Base-by-base conservation (phyloP, 2,329 filamentous ascomycete genomes). In the Nothopassalora personata region DNA sequence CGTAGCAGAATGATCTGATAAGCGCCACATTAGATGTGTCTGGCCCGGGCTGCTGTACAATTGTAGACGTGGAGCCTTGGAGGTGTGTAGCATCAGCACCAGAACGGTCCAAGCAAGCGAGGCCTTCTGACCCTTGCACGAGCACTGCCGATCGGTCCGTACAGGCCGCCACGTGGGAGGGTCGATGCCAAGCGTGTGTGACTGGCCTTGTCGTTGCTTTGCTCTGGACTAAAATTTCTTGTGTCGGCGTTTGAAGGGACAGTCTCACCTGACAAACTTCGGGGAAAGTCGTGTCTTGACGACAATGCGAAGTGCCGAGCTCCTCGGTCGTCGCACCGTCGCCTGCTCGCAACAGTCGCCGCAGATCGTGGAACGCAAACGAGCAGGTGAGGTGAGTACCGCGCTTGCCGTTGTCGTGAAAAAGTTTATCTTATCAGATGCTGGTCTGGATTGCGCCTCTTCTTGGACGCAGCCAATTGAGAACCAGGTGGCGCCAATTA, bases 1-100 rank as follows among this genome's bases (percentile, higher is more conserved):
- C 28, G 45, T 33, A 23, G 54, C 54, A 50, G 48, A 56, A 58
- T 8, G 54, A 62, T 64, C 56, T 64, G 60, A 62, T 62, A 62
- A 59, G 58, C 30, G 33, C 27, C 48, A 52, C 50, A 46, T 58
- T 43, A 54, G 56, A 36, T 47, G 51, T 33, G n/a, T 13, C 6
- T 23, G 50, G 50, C 19, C 10, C 28, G 4, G 33, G 50, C n/a
- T 53, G n/a, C 3, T 8, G 5, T 27, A 47, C 45, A 4, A 19
- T 3, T 10, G 6, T 18, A 47, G 5, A 47, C 15, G 27, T 3
- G 10, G 18, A 2, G n/a, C n/a, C n/a, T n/a, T n/a, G n/a, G n/a
- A n/a, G n/a, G n/a, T n/a, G n/a, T n/a, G n/a, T n/a, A n/a, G n/a
- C n/a, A n/a, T n/a, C n/a, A n/a, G n/a, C n/a, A n/a, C n/a, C n/a